Base-by-base conservation (phyloP, 306 rosid genomes). In the Quercus mongolica region DNA sequence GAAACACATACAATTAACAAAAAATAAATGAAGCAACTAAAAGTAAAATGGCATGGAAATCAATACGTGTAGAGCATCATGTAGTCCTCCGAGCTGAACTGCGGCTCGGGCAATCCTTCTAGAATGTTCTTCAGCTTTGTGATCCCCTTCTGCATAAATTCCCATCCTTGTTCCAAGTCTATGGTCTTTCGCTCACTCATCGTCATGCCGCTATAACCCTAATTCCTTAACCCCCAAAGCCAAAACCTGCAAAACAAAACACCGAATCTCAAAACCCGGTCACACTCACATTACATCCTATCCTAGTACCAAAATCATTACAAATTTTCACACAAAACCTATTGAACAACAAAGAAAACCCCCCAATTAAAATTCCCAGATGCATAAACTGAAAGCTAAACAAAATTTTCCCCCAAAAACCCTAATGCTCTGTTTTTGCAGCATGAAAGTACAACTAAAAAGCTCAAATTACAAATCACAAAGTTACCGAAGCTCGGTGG, bases 1-100 rank as follows among this genome's bases (percentile, higher is more conserved):
- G 21, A 20, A 26, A 28, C 14, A 1, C n/a, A 49, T 44, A 21
- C 83, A 79, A 51, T 46, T 1, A 46, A 21, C 46, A 38, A 62
- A 59, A 26, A 46, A 72, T 69, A 56, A 31, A 64, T 63, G 31
- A 51, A 41, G 15, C 12, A 33, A 14, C 3, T 41, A 10, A 49
- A 49, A 49, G 5, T 11, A 20, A 69, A 44, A 17, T 54, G 21
- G 41, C 31, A 25, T 17, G 18, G 61, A 35, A 56, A 78, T 69
- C 83, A 88, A 83, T 83, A 84, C 84, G 90, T 83, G 81, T 89
- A 87, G 1, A 85, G 75, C 86, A 81, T 76, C 80, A 89, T 76
- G 79, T 82, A 83, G 9, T 86, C 86, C 79, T 82, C 85, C 0
- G 86, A 62, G 26, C n/a, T 73, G 81, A 86, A 82, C 28, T 79